Evolutionary conservation across 345 rosid genomes (phyloP), one percentile per base, ranked within the genome.

Genomic region (Hevea brasiliensis): DNA sequence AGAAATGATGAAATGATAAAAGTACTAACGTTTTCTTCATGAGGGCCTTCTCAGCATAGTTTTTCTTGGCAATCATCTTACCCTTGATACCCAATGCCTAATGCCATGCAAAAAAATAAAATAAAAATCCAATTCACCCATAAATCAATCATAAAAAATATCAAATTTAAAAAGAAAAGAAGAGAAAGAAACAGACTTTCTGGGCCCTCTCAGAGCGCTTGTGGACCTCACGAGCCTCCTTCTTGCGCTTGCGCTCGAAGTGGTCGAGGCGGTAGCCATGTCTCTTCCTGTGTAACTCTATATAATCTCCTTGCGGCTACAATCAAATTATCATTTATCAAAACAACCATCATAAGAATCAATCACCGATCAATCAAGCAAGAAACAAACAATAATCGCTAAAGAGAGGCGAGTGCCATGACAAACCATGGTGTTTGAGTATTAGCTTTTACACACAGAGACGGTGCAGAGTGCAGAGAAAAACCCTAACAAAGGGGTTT

Each of bases 301-400:
- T 95, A 76, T 92, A 81, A 89, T 95, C 96, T 74, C 98, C 98
- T 87, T 92, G 99, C 74, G 97, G 90, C 99, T 95, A 76, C 8
- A 24, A 82, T 74, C 66, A 62, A 12, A 62, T 50, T 42, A 47
- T 57, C 60, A 58, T 40, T 2, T 4, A 62, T 37, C 59, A 61
- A 23, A 26, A 48, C 35, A 9, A 54, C 9, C 20, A 32, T 32
- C 37, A 32, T 2, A 32, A 32, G 37, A 32, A 32, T 32, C 37
- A 32, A 32, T 1, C 37, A 32, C 37, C 37, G 4, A 32, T 32
- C 4, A 32, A 32, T 32, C 37, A 32, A 32, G 37, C n/a, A 20
- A 50, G 21, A 10, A 14, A 37, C 1, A 26, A 66, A n/a, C 1
- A n/a, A 53, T 9, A 18, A 55, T 27, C 3, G 23, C 3, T 7